Base-by-base conservation (phyloP, 768 basidiomycete species). In the Pulveroboletus sp. region DNA sequence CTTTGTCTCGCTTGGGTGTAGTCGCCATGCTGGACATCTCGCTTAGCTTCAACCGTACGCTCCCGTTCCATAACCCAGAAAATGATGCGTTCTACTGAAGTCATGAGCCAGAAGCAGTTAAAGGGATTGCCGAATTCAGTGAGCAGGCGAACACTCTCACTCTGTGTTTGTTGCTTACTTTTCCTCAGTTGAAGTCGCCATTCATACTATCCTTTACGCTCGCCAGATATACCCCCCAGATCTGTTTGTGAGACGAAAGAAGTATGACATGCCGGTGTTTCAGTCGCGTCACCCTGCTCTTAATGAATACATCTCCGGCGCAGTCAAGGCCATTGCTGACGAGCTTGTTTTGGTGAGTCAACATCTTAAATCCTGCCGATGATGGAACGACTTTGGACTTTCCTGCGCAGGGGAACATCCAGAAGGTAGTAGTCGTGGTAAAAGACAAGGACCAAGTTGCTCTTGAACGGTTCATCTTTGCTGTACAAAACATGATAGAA, bases 261-360 rank as follows among this genome's bases (percentile, higher is more conserved):
- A 93, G 65, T 96, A 93, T 66, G 83, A 91, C 52, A 86, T 86
- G 0, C 88, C 91, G 0, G 91, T 95, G 9, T 97, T 83, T 63
- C 93, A 96, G 70, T 92, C 90, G 4, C 82, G 93, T n/a, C 90
- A 94, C 64, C 93, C 93, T 2, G 80, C 80, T 37, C 73, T 98
- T 46, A 87, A 89, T 55, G 83, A 86, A 39, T 98, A 96, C 64
- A 86, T 98, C 49, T 81, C 89, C n/a, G 87, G 88, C 17, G 86
- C 90, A 3, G 76, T 93, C 50, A 86, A 85, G 60, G 85, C 89
- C n/a, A 68, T 93, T 27, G 76, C 78, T 17, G 87, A 89, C 40
- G 92, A 95, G 65, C 74, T 96, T 13, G 65, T 73, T 17, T 72
- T 74, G 49, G 91, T 91, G 57, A 52, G 75, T 53, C 41, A 6